A percentile compares a stretch with the other conserved stretches of the same genome.
These are phyloP conservation scores for Claviceps quebecensis DNA, from an alignment of 2,329 filamentous ascomycete species.

Conservation along the genomic window DNA sequence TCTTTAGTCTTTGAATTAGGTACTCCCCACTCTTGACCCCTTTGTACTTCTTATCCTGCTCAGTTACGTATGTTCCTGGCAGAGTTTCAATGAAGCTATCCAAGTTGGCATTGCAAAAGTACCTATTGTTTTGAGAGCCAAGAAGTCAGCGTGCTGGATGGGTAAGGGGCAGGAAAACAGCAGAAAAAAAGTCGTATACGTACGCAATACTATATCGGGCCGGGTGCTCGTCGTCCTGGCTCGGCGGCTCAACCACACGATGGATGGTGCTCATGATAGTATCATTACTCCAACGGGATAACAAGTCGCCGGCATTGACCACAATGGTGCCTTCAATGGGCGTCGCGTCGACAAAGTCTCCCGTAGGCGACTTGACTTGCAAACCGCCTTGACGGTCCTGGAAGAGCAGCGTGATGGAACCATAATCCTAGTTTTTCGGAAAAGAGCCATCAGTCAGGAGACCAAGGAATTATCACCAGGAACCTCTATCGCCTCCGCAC, in stretches of 20 bases:
- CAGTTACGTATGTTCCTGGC: conserved; percentile 55
- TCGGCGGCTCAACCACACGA: conserved; percentile 74
- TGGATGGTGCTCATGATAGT: conserved; percentile 83
- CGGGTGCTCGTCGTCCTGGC: conserved; percentile 47
- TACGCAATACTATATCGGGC: conserved; percentile 75
- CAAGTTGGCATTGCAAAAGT: conserved; percentile 82
- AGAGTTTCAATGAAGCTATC: conserved; percentile 64
- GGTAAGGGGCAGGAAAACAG: not conserved
- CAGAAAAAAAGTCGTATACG: conserved; percentile 15
- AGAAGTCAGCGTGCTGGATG: not conserved
- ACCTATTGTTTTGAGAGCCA: conserved; percentile 25
- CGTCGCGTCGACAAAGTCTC: conserved; percentile 67
- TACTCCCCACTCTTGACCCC: conserved; percentile 72
- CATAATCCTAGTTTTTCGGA: conserved; percentile 32
- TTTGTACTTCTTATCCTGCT: conserved; percentile 63
- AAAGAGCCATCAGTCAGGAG: not conserved
- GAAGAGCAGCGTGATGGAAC: conserved; percentile 47
- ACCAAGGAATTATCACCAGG: no score
- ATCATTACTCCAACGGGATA: conserved; percentile 83
- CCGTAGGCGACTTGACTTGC: conserved; percentile 54
- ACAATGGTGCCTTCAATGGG: conserved; percentile 74
- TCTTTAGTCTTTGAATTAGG: conserved; percentile 59
- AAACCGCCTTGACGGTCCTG: conserved; percentile 43
- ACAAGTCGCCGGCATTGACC: conserved; percentile 76
- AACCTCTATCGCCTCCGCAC: conserved; percentile 4